Percentiles rank a stretch among this genome's conserved stretches.
phyloP scores from a whole-genome alignment of 257 asterid species.

The Salvia splendens region DNA sequence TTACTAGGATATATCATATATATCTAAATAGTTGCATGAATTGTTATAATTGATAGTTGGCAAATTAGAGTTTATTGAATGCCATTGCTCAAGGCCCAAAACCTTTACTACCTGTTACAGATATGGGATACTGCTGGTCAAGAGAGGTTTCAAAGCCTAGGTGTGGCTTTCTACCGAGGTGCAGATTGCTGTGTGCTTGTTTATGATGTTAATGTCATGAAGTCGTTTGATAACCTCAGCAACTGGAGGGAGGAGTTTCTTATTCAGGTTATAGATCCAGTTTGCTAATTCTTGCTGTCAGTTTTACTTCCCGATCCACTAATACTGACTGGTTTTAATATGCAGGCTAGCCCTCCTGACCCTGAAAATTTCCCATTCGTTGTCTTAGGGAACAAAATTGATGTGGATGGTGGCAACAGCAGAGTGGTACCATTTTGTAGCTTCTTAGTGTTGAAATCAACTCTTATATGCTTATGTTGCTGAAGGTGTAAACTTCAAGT shows the following conservation, averaged over 20 bases:
- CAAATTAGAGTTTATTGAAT: not conserved
- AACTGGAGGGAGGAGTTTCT: conserved; percentile 72
- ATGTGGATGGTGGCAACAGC: conserved; percentile 68
- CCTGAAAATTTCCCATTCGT: conserved; percentile 67
- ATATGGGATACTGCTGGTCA: conserved; percentile 84
- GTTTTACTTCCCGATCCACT: conserved; percentile 17
- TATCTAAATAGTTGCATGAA: too few relatives aligned
- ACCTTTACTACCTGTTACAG: conserved; percentile 28
- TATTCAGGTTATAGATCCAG: conserved; percentile 48
- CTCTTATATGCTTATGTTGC: not conserved
- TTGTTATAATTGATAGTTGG: not conserved
- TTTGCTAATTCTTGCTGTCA: conserved; percentile 18
- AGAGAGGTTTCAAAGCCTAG: conserved; percentile 76
- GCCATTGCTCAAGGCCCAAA: not conserved
- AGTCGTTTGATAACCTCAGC: conserved; percentile 54
- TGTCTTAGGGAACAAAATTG: conserved; percentile 61
- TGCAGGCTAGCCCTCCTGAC: conserved; percentile 65
- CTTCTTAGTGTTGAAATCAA: not conserved
- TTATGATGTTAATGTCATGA: conserved; percentile 31
- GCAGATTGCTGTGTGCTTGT: conserved; percentile 61
- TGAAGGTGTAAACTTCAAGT: not conserved
- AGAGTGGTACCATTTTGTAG: conserved; percentile 47
- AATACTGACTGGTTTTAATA: conserved; percentile 18
- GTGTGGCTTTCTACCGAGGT: conserved; percentile 75
- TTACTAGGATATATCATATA: too few relatives aligned